Base-by-base conservation (phyloP, 2,329 filamentous ascomycete species). In the Sarocladiaceae sp. region DNA sequence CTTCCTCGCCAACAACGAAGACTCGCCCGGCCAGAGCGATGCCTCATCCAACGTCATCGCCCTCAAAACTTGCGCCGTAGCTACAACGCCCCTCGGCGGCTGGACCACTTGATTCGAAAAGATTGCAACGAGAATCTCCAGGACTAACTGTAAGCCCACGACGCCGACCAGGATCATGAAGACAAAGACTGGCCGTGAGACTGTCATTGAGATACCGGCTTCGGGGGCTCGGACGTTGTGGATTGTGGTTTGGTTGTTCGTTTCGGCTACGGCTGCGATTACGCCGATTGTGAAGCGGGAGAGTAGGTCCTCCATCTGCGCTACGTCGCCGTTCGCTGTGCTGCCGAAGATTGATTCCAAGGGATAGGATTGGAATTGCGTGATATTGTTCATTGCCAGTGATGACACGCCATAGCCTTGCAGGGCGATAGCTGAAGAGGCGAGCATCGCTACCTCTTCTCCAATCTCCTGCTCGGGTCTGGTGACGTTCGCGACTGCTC, bases 281-380 rank as follows among this genome's bases (percentile, higher is more conserved):
- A 69, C 66, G 2, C 70, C 71, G 0, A 67, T 59, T 3, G 68
- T 60, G 50, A 70, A 77, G 1, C 62, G 56, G 1, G 68, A 59
- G 15, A 74, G 62, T 5, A 62, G 50, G 8, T 58, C 59, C 3
- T 67, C 74, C 60, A 80, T 71, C 0, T 50, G 52, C 0, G 59
- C 26, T 0, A 40, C 36, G 22, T 58, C 55, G 1, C 74, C 74
- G 12, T 61, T 52, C 12, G 58, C 50, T 2, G 66, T 60, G 0
- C 37, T 33, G 2, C 74, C 74, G 49, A 68, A 74, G 4, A 62
- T 53, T 1, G 68, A 67, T 49, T 73, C 69, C 23, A 66, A 62
- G 0, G 74, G 73, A 49, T 76, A 77, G 10, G 66, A 68, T 56
- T 74, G 71, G 40, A 62, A 68, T 55, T 67, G 64, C 31, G 55